phyloP scores from a whole-genome alignment of 805 yeast genomes.

The Yueomyces sp. region DNA sequence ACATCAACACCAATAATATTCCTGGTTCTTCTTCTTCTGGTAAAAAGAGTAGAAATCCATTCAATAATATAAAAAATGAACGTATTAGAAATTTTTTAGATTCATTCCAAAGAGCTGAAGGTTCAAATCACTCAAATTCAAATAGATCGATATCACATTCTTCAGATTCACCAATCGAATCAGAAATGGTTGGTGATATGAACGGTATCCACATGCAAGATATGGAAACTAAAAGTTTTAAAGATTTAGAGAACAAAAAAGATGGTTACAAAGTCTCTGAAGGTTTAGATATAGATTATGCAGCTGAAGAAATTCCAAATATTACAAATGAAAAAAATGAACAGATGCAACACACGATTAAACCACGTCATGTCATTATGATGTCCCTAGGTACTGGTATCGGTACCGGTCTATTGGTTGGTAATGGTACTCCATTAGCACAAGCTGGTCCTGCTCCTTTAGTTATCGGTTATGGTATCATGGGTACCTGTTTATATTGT shows the following conservation, averaged over 20 bases:
- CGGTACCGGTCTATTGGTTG: conserved; percentile 66
- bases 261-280: conserved; percentile 2
- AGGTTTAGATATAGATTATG: conserved; percentile 20
- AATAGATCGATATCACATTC: neutral
- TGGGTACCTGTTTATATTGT: conserved; percentile 49
- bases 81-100: conserved; percentile 25
- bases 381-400: conserved; percentile 65
- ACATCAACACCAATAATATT: neutral
- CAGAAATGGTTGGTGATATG: conserved; percentile 21
- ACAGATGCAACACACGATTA: conserved; percentile 24
- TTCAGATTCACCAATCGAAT: neutral
- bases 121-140: neutral
- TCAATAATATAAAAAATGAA: neutral
- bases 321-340: conserved; percentile 14
- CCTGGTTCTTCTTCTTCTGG: neutral
- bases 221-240: conserved; percentile 1
- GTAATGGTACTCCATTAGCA: conserved; percentile 45
- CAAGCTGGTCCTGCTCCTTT: conserved; percentile 54
- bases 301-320: conserved; percentile 2
- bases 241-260: neutral
- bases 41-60: neutral
- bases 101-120: conserved; percentile 29
- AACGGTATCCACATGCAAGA: neutral
- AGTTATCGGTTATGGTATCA: conserved; percentile 43
- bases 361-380: conserved; percentile 52